Evolutionary conservation across 345 rosid genomes (phyloP).

Genomic region (Physaria fendleri): DNA sequence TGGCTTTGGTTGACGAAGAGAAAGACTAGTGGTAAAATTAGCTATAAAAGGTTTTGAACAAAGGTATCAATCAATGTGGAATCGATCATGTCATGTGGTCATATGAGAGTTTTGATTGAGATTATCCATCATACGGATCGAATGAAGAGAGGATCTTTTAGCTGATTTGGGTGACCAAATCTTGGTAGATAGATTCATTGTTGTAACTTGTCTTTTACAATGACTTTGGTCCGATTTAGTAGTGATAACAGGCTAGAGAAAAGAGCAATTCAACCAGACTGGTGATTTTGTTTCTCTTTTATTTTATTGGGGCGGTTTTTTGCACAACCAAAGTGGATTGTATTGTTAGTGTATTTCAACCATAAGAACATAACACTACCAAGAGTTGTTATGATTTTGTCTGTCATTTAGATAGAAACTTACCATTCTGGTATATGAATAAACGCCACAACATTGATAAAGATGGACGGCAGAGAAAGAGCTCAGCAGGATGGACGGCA

Average conservation of each 20-base stretch:
- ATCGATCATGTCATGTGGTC: background rate
- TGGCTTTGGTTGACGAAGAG: conserved; percentile 52
- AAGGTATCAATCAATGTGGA: background rate
- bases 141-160: background rate
- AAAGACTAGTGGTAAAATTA: conserved; percentile 4
- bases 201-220: background rate
- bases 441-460: background rate
- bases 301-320: background rate
- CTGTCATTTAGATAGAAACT: background rate
- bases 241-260: background rate
- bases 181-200: background rate
- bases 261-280: background rate
- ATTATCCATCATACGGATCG: background rate
- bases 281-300: conserved; percentile 1
- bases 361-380: background rate
- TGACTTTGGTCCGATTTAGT: background rate
- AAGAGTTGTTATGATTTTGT: background rate
- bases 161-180: background rate
- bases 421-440: conserved; percentile 14
- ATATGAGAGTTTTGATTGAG: conserved; percentile 4
- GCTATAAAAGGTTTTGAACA: background rate
- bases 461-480: conserved; percentile 9
- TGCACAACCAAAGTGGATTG: background rate
- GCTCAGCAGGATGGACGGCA: conserved; percentile 27
- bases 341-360: background rate